phyloP scores from a whole-genome alignment of 805 yeast species.

The Wickerhamiella domercqiae region DNA sequence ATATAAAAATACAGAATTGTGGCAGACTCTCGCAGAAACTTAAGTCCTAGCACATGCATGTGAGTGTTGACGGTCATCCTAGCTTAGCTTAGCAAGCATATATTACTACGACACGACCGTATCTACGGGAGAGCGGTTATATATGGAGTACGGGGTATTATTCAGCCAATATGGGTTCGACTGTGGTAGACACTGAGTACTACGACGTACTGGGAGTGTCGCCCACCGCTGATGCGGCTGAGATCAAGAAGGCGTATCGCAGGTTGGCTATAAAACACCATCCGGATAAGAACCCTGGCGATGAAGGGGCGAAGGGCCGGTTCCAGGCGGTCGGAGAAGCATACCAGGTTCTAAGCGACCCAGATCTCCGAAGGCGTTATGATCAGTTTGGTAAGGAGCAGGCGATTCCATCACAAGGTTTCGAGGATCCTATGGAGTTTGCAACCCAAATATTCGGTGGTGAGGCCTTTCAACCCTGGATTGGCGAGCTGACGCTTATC shows the following conservation, averaged over 20 bases:
- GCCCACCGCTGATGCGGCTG: conserved; percentile 56
- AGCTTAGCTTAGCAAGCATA: too few relatives aligned
- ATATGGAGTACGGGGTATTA: too few relatives aligned
- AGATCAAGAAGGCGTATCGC: conserved; percentile 87
- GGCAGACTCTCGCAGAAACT: too few relatives aligned
- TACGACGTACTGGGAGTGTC: conserved; percentile 65
- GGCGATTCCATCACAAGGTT: conserved; percentile 54
- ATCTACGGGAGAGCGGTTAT: too few relatives aligned
- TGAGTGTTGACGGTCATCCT: too few relatives aligned
- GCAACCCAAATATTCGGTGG: conserved; percentile 83
- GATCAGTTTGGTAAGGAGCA: conserved; percentile 75
- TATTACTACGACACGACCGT: too few relatives aligned
- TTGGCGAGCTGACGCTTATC: conserved; percentile 74
- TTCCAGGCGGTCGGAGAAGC: conserved; percentile 60
- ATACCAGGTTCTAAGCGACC: conserved; percentile 54
- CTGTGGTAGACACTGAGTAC: conserved; percentile 72
- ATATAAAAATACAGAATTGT: too few relatives aligned
- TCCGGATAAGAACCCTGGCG: conserved; percentile 95
- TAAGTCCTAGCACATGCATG: too few relatives aligned
- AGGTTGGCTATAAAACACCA: conserved; percentile 79
- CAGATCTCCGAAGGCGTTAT: conserved; percentile 50
- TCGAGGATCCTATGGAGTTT: conserved; percentile 72
- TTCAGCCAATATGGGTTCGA: too few relatives aligned
- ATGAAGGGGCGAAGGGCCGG: conserved; percentile 72
- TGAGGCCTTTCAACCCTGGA: conserved; percentile 69